Evolutionary conservation across 495 filamentous ascomycete genomes (phyloP).

Genomic region (Xylaria castorea): DNA sequence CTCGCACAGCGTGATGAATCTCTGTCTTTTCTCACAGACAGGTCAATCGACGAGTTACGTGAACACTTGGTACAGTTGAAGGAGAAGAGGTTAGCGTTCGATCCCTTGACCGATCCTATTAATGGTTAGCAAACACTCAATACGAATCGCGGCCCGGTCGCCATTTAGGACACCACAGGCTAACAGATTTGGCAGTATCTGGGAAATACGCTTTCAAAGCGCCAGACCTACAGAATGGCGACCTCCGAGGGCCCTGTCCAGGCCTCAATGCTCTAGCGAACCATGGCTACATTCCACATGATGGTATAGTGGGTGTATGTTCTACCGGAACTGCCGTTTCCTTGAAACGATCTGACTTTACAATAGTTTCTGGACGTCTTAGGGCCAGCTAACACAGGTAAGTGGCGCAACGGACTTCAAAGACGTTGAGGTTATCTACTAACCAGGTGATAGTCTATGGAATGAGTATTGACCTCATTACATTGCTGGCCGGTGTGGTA

Average conservation of each 20-base stretch:
- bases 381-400: conserved; percentile 22
- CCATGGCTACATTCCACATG: conserved; percentile 61
- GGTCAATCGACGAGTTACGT: conserved; percentile 10
- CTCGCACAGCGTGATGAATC: conserved; percentile 9
- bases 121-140: conserved; percentile 1
- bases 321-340: not conserved
- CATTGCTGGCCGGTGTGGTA: conserved; percentile 45
- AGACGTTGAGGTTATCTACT: not conserved
- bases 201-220: conserved; percentile 20
- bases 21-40: not conserved
- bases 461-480: conserved; percentile 45
- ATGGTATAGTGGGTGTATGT: conserved; percentile 43
- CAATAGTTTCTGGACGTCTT: conserved; percentile 16
- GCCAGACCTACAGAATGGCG: conserved; percentile 14
- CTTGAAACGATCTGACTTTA: conserved; percentile 10
- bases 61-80: conserved; percentile 13
- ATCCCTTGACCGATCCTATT: conserved; percentile 17
- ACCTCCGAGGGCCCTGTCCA: conserved; percentile 53
- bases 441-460: conserved; percentile 16
- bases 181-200: conserved; percentile 19
- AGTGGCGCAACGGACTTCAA: conserved; percentile 25
- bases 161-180: not conserved
- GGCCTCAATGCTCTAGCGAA: conserved; percentile 65
- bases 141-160: not conserved
- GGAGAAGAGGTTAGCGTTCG: conserved; percentile 4